Percentiles rank a stretch among this genome's conserved stretches.
Conservation (phyloP, 1,139 yeast species). For the Candida labiduridarum region DNA sequence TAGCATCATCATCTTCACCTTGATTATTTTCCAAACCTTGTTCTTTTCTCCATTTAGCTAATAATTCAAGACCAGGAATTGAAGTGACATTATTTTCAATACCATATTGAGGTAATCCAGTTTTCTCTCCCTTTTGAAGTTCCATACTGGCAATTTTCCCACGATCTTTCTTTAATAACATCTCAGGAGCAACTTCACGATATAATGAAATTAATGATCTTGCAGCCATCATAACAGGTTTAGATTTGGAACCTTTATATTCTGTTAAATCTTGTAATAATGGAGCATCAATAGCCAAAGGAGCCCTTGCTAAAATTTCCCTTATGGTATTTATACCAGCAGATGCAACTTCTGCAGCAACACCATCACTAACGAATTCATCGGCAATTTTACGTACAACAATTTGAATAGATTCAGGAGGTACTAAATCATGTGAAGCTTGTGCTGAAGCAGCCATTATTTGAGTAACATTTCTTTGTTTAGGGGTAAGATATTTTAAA, state of each 20-base stretch:
- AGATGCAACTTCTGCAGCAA: constrained; percentile 95
- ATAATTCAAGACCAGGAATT: constrained; percentile 87
- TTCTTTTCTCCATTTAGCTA: constrained; percentile 84
- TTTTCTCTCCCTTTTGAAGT: constrained; percentile 54
- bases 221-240: constrained; percentile 94
- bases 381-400: constrained; percentile 91
- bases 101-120: constrained; percentile 70
- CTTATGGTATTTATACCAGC: constrained; percentile 96
- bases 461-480: constrained; percentile 91
- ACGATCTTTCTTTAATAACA: constrained; percentile 86
- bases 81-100: constrained; percentile 62
- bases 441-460: constrained; percentile 97
- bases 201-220: constrained; percentile 82
- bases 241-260: constrained; percentile 90
- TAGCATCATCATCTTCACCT: constrained; percentile 41
- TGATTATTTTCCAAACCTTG: constrained; percentile 53
- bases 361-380: constrained; percentile 98
- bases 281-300: constrained; percentile 86
- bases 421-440: constrained; percentile 93
- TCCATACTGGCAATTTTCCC: constrained; percentile 91
- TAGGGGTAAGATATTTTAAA: constrained; percentile 88
- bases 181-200: constrained; percentile 95
- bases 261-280: constrained; percentile 86
- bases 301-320: constrained; percentile 90
- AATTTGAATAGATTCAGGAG: constrained; percentile 84